Evolutionary conservation across 768 basidiomycete genomes (phyloP).

Genomic region (Amanita rimosa): DNA sequence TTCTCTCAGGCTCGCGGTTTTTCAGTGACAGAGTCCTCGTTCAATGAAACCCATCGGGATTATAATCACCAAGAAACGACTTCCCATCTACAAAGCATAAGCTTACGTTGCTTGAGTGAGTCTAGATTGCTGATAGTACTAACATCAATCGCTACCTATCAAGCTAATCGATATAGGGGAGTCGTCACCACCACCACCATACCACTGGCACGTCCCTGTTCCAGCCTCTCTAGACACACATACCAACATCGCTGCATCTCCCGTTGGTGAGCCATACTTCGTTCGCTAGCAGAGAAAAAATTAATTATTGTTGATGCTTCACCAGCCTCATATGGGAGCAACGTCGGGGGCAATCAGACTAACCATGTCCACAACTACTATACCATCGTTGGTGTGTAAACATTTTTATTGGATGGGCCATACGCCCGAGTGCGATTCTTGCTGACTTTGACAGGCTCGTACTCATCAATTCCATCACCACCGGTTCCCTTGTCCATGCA

Average conservation of each 20-base stretch:
- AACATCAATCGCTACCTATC: neutral
- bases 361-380: neutral
- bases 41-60: neutral
- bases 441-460: neutral
- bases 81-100: neutral
- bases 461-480: neutral
- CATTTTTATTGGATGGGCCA: neutral
- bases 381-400: neutral
- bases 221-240: no score
- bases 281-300: no score
- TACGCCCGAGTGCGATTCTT: no score
- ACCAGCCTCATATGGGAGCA: neutral
- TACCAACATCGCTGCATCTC: neutral
- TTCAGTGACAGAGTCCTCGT: neutral
- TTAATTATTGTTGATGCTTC: neutral
- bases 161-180: neutral
- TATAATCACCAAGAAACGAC: slow-evolving; percentile 1
- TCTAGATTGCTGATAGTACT: neutral
- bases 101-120: neutral
- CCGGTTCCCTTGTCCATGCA: neutral
- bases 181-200: no score
- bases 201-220: no score
- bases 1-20: neutral
- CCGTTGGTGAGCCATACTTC: neutral
- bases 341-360: neutral